These are phyloP conservation scores for Lipomyces yamadae DNA, from an alignment of 805 yeast genomes.

Conservation along the genomic window DNA sequence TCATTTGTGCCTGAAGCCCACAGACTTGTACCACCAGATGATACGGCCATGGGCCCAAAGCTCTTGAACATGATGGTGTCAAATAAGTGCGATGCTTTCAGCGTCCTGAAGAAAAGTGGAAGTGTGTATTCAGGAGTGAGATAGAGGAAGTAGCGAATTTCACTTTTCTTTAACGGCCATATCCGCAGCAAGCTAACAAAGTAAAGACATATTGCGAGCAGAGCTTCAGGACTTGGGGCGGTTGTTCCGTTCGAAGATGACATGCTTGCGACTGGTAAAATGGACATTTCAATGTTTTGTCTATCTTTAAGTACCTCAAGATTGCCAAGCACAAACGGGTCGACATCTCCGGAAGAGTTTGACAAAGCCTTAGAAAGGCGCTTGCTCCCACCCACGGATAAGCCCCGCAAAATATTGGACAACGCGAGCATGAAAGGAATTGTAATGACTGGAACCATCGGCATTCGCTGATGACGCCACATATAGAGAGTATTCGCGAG, in stretches of 20 bases:
- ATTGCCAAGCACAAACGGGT: conserved; percentile 13
- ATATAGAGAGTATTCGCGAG: conserved; percentile 23
- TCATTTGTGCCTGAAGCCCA: conserved; percentile 20
- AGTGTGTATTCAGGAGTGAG: conserved; percentile 29
- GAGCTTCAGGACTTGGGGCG: background rate
- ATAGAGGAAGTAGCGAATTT: conserved; percentile 27
- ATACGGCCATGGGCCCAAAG: background rate
- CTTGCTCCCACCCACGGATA: conserved; percentile 13
- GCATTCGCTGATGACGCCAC: conserved; percentile 15
- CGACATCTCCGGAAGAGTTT: conserved; percentile 1
- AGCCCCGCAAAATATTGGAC: conserved; percentile 18
- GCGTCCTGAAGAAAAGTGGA: conserved; percentile 26
- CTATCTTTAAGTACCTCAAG: conserved; percentile 21
- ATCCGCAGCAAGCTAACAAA: conserved; percentile 30
- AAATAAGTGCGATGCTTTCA: conserved; percentile 17
- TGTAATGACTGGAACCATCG: background rate
- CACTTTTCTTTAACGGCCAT: conserved; percentile 29
- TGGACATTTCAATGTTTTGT: conserved; percentile 20
- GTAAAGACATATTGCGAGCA: conserved; percentile 21
- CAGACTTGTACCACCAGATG: conserved; percentile 9
- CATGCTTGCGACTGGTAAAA: conserved; percentile 20
- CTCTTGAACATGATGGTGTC: conserved; percentile 10
- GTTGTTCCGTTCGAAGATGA: background rate
- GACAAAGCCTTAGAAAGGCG: conserved; percentile 17
- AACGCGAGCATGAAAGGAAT: conserved; percentile 20